Conservation (phyloP, 2,329 filamentous ascomycete species). For the Apiospora saccharicola region DNA sequence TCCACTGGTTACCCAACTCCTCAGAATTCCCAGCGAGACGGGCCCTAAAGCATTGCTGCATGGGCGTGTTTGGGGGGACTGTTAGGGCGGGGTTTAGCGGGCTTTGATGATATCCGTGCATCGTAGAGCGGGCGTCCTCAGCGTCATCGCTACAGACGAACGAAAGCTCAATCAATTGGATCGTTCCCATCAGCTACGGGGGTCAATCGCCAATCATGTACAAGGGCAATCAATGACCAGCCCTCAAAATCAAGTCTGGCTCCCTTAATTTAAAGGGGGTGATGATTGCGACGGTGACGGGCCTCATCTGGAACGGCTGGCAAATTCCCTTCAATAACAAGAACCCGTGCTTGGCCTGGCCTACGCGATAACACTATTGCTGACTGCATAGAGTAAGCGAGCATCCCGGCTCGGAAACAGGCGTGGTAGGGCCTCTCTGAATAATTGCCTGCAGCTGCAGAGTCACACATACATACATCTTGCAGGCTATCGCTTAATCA, state of each 20-base stretch:
- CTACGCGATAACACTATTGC: conserved; percentile 7
- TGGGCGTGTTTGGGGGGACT: background rate
- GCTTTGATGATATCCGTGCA: background rate
- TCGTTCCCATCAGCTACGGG: too few relatives aligned
- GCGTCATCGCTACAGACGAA: too few relatives aligned
- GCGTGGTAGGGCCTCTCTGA: background rate
- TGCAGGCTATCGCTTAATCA: background rate
- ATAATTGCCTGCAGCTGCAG: background rate
- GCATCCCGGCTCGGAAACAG: background rate
- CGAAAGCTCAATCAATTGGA: too few relatives aligned
- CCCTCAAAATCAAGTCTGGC: background rate
- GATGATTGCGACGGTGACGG: background rate
- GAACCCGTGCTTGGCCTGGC: background rate
- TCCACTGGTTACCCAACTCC: background rate
- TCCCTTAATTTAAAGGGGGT: background rate
- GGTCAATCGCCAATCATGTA: too few relatives aligned
- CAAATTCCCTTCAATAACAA: background rate
- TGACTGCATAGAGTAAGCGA: background rate
- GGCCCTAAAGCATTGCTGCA: background rate
- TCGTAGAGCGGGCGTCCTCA: too few relatives aligned
- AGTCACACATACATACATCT: too few relatives aligned
- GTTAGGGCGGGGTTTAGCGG: background rate
- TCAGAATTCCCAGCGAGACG: background rate
- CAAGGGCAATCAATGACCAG: too few relatives aligned
- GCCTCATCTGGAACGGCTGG: background rate